Evolutionary conservation across 805 yeast species (phyloP), one percentile per base, ranked within the genome.

Genomic region (Candida pseudofarinosa): DNA sequence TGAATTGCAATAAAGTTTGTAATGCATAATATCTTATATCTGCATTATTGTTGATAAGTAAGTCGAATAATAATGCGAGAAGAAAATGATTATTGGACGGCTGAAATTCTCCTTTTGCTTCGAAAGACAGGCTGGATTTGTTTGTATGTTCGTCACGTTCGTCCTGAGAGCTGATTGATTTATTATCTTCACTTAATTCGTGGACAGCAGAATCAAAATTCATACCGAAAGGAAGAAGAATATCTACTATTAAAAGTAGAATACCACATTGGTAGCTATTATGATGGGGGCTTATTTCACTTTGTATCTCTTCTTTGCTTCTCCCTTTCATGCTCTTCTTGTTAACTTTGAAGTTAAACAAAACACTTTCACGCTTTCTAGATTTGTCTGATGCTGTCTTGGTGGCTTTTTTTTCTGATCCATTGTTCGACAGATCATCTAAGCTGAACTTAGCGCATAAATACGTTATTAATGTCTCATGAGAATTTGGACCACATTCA

Each of bases 1-100:
- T 62, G 40, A 61, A 70, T 6, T 46, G 50, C 26, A 67, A 46
- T 16, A 71, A 52, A 2, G 71, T 48, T 16, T 49, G 49, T 37
- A 68, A 53, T 1, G 71, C 60, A 49, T 61, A 66, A 45, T 62
- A 65, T 36, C 75, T 45, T 32, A 65, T 69, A 36, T 62, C 58
- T 7, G 57, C 59, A 35, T 60, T 52, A 12, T 65, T 56, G 41
- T 65, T 71, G 37, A 64, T 54, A 5, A 68, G 46, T 35, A 70
- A 53, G 28, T 55, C 53, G 38, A 69, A 49, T 3, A 70, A 52
- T 15, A 60, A 46, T 17, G 60, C 65, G 17, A 59, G 54, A 17
- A 67, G 47, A 35, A 60, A 65, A 13, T 63, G 55, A 17, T 43
- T 46, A 26, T 54, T 52, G 36, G 47, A 31, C 14, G 56, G 63